Evolutionary conservation across 495 filamentous ascomycete species (phyloP).

Genomic region (Neurospora sp.): DNA sequence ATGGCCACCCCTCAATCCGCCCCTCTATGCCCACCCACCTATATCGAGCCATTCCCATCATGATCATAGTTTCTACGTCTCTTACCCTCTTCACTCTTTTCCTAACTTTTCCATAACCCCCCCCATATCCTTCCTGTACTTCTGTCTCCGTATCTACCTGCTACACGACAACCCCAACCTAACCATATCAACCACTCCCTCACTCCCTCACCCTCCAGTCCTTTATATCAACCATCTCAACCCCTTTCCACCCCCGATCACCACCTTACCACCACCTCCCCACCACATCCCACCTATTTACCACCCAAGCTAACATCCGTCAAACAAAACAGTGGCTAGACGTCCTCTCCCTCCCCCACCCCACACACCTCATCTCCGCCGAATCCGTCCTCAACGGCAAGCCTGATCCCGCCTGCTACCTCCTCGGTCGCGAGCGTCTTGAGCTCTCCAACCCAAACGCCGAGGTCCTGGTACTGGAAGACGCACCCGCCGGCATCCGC

Average conservation of each 20-base stretch:
- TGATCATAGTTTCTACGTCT: not conserved
- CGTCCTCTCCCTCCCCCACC: conserved; percentile 62
- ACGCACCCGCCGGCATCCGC: conserved; percentile 82
- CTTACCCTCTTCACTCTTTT: not conserved
- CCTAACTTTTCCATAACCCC: not conserved
- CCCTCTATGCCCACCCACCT: not conserved
- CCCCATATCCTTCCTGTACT: too few species aligned
- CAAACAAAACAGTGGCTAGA: conserved; percentile 52
- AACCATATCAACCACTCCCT: too few species aligned
- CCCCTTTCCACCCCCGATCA: not conserved
- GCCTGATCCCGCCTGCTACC: conserved; percentile 79
- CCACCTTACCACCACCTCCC: too few species aligned
- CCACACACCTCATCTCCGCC: conserved; percentile 66
- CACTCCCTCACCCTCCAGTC: too few species aligned
- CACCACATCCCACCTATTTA: too few species aligned
- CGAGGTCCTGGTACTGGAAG: conserved; percentile 73
- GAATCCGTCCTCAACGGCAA: conserved; percentile 83
- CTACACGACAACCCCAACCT: not conserved
- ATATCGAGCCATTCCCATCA: not conserved
- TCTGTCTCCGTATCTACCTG: not conserved
- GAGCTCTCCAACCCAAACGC: conserved; percentile 31
- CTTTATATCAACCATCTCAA: too few species aligned
- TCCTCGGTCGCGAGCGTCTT: conserved; percentile 55
- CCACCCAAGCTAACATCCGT: not conserved
- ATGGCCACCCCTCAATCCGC: not conserved